Conservation (phyloP, 805 yeast genomes). For the Candida ascalaphidarum region DNA sequence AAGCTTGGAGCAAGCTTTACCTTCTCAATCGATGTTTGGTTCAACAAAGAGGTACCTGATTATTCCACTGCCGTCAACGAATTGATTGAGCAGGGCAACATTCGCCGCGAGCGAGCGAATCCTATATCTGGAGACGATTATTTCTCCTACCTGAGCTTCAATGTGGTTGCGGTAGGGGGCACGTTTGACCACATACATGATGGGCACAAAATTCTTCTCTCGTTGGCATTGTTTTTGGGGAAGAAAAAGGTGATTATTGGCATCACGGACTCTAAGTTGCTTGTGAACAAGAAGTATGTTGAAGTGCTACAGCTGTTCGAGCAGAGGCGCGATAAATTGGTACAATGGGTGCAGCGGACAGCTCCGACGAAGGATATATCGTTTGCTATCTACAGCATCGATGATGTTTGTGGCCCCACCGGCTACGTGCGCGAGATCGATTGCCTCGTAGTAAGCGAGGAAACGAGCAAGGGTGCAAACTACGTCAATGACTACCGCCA, state of each 20-base stretch:
- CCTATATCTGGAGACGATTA: no score
- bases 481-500: constrained; percentile 59
- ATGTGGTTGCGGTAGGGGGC: constrained; percentile 86
- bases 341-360: constrained; percentile 41
- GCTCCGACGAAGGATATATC: constrained; percentile 30
- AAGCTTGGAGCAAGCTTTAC: constrained; percentile 12
- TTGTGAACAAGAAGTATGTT: constrained; percentile 66
- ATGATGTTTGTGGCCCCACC: constrained; percentile 93
- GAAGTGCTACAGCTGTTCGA: constrained; percentile 56
- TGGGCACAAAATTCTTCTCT: constrained; percentile 83
- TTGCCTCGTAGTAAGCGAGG: constrained; percentile 73
- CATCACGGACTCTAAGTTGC: constrained; percentile 65
- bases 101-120: no score
- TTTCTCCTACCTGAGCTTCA: no score
- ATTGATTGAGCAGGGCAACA: no score
- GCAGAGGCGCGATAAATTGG: constrained; percentile 38
- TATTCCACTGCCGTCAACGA: no score
- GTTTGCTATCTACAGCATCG: constrained; percentile 52
- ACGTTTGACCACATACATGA: constrained; percentile 95
- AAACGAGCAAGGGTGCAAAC: constrained; percentile 68
- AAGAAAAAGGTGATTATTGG: constrained; percentile 60
- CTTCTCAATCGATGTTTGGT: constrained; percentile 21
- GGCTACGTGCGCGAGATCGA: constrained; percentile 67
- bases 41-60: no score
- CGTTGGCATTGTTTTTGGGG: constrained; percentile 62